A percentile compares a stretch with the other conserved stretches of the same genome.
These are phyloP conservation scores for Cicer bijugum DNA, from an alignment of 306 rosid genomes.

Conservation along the genomic window DNA sequence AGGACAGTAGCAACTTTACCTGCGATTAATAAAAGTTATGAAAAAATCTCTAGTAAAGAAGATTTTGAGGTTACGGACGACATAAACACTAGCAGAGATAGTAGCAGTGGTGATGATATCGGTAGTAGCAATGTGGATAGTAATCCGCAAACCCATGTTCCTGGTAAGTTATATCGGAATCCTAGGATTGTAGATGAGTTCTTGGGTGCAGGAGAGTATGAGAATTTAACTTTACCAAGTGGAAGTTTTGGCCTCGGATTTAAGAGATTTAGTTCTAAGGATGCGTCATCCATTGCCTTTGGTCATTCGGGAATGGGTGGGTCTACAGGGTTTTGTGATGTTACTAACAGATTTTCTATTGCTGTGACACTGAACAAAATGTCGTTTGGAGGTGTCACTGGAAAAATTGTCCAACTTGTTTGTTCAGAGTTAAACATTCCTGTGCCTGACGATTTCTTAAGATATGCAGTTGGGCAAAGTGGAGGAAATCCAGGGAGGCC, in stretches of 20 bases:
- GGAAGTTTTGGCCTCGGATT: constrained; percentile 86
- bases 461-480: constrained; percentile 38
- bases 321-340: constrained; percentile 80
- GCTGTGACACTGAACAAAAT: constrained; percentile 86
- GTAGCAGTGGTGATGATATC: constrained; percentile 44
- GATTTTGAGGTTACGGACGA: constrained; percentile 30
- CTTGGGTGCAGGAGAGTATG: constrained; percentile 72
- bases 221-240: constrained; percentile 56
- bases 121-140: constrained; percentile 37
- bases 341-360: constrained; percentile 69
- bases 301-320: constrained; percentile 99
- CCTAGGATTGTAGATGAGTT: constrained; percentile 80
- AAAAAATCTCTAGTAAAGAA: constrained; percentile 40
- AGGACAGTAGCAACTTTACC: constrained; percentile 44
- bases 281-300: constrained; percentile 69
- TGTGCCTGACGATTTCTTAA: constrained; percentile 65
- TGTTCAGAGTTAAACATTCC: constrained; percentile 92
- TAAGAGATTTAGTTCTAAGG: constrained; percentile 60
- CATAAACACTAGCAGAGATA: constrained; percentile 39
- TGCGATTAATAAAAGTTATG: constrained; percentile 33
- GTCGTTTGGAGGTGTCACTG: constrained; percentile 76
- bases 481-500: constrained; percentile 54
- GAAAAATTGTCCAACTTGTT: constrained; percentile 65
- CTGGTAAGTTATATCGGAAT: constrained; percentile 56
- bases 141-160: constrained; percentile 35